Base-by-base conservation (phyloP, 2,329 filamentous ascomycete genomes). In the Xylariales sp. region DNA sequence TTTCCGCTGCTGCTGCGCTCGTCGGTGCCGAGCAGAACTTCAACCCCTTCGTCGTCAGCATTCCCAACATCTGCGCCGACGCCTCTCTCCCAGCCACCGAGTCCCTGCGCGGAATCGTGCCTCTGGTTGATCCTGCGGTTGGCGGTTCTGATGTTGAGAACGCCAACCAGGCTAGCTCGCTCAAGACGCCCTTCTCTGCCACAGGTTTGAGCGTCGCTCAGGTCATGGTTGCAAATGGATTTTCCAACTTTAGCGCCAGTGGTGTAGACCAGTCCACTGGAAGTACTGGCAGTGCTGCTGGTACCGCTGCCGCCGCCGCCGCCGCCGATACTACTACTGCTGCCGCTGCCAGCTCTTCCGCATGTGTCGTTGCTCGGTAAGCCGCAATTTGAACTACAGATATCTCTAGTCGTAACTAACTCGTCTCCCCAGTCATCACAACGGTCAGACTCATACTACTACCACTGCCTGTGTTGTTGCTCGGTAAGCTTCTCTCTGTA, bases 1-100 rank as follows among this genome's bases (percentile, higher is more conserved):
- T 85, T 41, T 67, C 71, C 12, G 81, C 77, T 15, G 82, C 82
- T 14, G 71, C 71, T 41, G 73, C 72, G 13, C 69, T 85, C 25
- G 81, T 85, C 12, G 72, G 75, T 18, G 81, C 81, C 4, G 81
- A 85, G 67, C 80, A 83, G 61, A 85, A 86, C 72, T 83, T 83
- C 66, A 85, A 85, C 66, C 79, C 78, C 36, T 84, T 79, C 47
- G 74, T 61, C 40, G 71, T 74, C 44, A 65, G 64, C 51, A 68
- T 78, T 23, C 80, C 77, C 14, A 76, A 70, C 44, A 74, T 87
- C 54, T 86, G 83, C 61, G 72, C 66, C 25, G 78, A 86, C 46
- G 62, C 79, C 2, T 63, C 68, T 18, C 73, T 87, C 3, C 83
- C 83, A 10, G 72, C 67, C 21, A 83, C 76, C 6, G 60, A 61